Evolutionary conservation across 495 filamentous ascomycete species (phyloP), one percentile per base, ranked within the genome.

Genomic region (Daldinia childiae): DNA sequence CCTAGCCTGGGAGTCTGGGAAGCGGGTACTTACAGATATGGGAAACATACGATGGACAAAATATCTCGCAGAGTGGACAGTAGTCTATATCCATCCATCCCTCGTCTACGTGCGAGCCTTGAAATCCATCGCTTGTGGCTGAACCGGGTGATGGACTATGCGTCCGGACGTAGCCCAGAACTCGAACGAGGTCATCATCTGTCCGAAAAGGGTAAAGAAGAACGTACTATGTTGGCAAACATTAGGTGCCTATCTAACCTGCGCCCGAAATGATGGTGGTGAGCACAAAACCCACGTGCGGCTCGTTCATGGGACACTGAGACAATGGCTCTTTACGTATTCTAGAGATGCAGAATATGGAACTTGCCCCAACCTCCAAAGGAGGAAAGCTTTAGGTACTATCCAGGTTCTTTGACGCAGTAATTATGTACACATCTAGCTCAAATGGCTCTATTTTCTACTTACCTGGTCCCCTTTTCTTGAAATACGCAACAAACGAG

Each of bases 201-300:
- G 52, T 29, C 14, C 17, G 12, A 9, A 58, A 27, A 15, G 43
- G 32, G 26, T 38, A 45, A 39, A 17, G 2, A 24, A 48, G 12
- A 12, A 29, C 41, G 29, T 58, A 29, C 39, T 61, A 64, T 15
- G 39, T 48, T 50, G 64, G 59, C 24, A 43, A 36, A 6, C 59
- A 64, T 64, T 29, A 62, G 38, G 52, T 57, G 38, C 39, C 30
- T 43, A 43, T n/a, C 57, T 29, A 32, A 14, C 24, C 66, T 24
- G 54, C 38, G 29, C 32, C 55, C 39, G 50, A 63, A 55, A 64
- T 75, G 64, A 70, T 50, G 62, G 68, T 59, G 62, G 65, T 70
- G 70, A 75, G 55, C 71, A 78, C 74, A 71, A 67, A 68, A 68
- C 43, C 76, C 76, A 78, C 76, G 76, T 78, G 76, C 71, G 65